Evolutionary conservation across 176 grass and related monocot genomes (phyloP), one percentile per base, ranked within the genome.

Genomic region (Cenchrus americanus): DNA sequence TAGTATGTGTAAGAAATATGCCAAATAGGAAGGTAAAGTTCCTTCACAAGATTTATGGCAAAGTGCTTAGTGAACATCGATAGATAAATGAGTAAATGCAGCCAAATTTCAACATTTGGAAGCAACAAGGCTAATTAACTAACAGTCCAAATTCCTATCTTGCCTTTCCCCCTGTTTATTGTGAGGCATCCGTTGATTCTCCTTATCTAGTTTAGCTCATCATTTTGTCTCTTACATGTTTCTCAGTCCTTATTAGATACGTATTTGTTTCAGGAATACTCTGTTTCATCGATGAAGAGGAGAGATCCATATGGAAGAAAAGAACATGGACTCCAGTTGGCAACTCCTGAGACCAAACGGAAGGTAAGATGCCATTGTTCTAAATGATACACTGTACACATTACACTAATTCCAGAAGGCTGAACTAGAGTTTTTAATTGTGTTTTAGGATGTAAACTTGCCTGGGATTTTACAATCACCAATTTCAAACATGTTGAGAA

Each of bases 251-350:
- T 84, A 79, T n/a, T 62, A 78, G 62, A 42, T 77, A 37, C 60
- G 32, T 80, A 42, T 22, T 12, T 41, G 34, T 66, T 80, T 50
- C 85, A 92, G 86, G 91, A 95, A 87, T 96, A 89, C 70, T 92
- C 89, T 90, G 80, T 94, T 90, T 87, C 89, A 43, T 92, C 88
- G 12, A 90, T 90, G 81, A 95, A 87, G 70, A 92, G 84, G 91
- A 95, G 87, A 84, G 89, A 90, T 85, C 80, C 89, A 34, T 91
- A 89, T 87, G 37, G 70, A 86, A 90, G 89, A 87, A 98, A 91
- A 88, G 85, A 94, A 86, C 89, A 79, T 42, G 89, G 86, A 60
- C 77, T 88, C 82, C 82, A 88, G n/a, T 37, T 94, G 74, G 83
- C 27, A 42, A 93, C 91, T 90, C 91, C 89, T 53, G 89, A 94